Evolutionary conservation across 768 basidiomycete species (phyloP).

Genomic region (Boletus pseudo-olivaceus): DNA sequence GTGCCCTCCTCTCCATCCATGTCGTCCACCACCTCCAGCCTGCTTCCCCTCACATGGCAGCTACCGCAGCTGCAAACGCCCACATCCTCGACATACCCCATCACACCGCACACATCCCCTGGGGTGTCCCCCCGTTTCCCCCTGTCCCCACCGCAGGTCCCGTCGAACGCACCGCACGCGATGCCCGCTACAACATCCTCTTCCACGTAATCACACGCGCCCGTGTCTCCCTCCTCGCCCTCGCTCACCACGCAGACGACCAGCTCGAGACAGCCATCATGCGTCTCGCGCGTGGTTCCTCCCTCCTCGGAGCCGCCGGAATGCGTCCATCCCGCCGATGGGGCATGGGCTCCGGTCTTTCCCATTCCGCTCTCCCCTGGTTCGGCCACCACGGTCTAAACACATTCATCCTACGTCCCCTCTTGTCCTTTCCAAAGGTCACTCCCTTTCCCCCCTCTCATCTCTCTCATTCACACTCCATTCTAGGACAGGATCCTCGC

Average conservation of each 20-base stretch:
- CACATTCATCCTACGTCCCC: conserved; percentile 68
- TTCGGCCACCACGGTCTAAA: conserved; percentile 57
- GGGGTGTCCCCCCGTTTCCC: conserved; percentile 55
- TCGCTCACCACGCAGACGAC: conserved; percentile 80
- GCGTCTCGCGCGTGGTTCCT: conserved; percentile 58
- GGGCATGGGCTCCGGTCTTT: conserved; percentile 64
- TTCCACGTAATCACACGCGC: conserved; percentile 43
- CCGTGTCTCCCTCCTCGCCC: conserved; percentile 45
- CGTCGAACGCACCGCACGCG: conserved; percentile 57
- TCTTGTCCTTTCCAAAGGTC: conserved; percentile 70
- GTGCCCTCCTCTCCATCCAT: conserved; percentile 52
- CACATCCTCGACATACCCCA: conserved; percentile 43
- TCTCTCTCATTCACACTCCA: background rate
- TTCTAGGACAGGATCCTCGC: conserved; percentile 75
- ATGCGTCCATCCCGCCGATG: conserved; percentile 67
- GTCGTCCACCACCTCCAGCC: conserved; percentile 70
- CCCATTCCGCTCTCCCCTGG: conserved; percentile 33
- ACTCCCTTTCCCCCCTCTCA: background rate
- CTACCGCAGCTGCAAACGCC: conserved; percentile 43
- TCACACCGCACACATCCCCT: conserved; percentile 46
- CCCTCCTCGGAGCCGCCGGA: conserved; percentile 55
- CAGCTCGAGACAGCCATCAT: conserved; percentile 80
- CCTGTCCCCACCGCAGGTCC: conserved; percentile 38
- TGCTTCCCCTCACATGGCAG: conserved; percentile 54
- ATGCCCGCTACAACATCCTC: conserved; percentile 53